Conservation (phyloP, 1,139 yeast species). For the Geotrichum klebahnii region DNA sequence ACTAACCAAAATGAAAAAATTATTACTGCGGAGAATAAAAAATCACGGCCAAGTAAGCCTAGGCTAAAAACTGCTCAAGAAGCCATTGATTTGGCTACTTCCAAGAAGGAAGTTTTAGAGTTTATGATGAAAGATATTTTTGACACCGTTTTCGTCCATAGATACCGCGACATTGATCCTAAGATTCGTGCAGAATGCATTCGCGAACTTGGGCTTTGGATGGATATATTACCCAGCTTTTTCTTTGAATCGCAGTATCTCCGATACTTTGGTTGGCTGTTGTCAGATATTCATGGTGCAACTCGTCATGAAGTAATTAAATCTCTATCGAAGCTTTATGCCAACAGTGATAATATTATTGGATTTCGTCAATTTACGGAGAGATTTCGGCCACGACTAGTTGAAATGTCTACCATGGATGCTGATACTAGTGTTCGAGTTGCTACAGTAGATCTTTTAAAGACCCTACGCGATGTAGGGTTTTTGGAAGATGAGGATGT, state of each 20-base stretch:
- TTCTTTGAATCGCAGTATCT: constrained; percentile 67
- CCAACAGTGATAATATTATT: constrained; percentile 46
- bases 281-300: constrained; percentile 60
- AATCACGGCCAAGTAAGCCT: constrained; percentile 37
- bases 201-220: constrained; percentile 60
- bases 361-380: constrained; percentile 64
- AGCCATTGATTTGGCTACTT: constrained; percentile 48
- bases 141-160: constrained; percentile 63
- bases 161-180: constrained; percentile 79
- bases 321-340: constrained; percentile 48
- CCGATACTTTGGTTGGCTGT: constrained; percentile 77
- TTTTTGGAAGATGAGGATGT: constrained; percentile 56
- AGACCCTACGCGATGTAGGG: constrained; percentile 56
- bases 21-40: constrained; percentile 38
- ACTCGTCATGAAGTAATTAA: constrained; percentile 67
- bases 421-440: constrained; percentile 52
- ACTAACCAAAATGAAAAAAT: constrained; percentile 32
- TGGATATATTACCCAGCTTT: constrained; percentile 62
- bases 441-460: constrained; percentile 51
- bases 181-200: constrained; percentile 67
- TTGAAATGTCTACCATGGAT: constrained; percentile 58
- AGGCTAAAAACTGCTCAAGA: constrained; percentile 46
- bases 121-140: constrained; percentile 62
- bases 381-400: constrained; percentile 58
- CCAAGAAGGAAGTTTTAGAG: constrained; percentile 51